Conservation (phyloP, 2,329 filamentous ascomycete species). For the Fusarium pininemorale region DNA sequence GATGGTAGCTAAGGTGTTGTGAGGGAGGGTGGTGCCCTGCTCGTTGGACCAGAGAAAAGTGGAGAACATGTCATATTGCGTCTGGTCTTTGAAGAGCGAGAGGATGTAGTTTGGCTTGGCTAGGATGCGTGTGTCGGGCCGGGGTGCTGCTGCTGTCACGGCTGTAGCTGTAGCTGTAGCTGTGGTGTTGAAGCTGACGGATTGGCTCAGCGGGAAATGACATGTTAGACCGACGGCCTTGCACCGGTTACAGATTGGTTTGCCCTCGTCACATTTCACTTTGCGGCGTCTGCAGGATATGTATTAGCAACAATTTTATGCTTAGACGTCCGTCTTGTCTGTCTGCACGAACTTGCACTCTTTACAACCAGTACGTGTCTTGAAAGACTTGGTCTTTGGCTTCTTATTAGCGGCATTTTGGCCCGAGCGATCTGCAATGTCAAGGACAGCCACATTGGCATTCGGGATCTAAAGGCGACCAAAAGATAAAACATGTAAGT, state of each 20-base stretch:
- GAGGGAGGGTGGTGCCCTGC: conserved; percentile 30
- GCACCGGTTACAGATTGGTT: conserved; percentile 31
- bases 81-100: conserved; percentile 32
- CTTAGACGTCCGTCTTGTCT: not conserved
- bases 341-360: conserved; percentile 34
- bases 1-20: conserved; percentile 28
- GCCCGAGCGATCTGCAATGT: conserved; percentile 2
- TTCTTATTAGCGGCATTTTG: conserved; percentile 3
- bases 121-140: conserved; percentile 24
- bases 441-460: conserved; percentile 17
- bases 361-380: conserved; percentile 34
- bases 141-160: not conserved
- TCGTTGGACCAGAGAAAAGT: conserved; percentile 30
- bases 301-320: not conserved
- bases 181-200: not conserved
- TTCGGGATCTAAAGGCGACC: conserved; percentile 8
- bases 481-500: not conserved
- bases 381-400: conserved; percentile 27
- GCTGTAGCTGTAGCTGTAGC: not conserved
- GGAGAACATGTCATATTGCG: conserved; percentile 36
- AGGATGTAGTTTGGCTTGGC: conserved; percentile 20
- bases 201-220: conserved; percentile 14
- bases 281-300: conserved; percentile 32
- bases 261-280: conserved; percentile 39
- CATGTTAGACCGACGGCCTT: conserved; percentile 17